Evolutionary conservation across 208 protist species (phyloP), one percentile per base, ranked within the genome.

Genomic region (Spongospora subterranea): DNA sequence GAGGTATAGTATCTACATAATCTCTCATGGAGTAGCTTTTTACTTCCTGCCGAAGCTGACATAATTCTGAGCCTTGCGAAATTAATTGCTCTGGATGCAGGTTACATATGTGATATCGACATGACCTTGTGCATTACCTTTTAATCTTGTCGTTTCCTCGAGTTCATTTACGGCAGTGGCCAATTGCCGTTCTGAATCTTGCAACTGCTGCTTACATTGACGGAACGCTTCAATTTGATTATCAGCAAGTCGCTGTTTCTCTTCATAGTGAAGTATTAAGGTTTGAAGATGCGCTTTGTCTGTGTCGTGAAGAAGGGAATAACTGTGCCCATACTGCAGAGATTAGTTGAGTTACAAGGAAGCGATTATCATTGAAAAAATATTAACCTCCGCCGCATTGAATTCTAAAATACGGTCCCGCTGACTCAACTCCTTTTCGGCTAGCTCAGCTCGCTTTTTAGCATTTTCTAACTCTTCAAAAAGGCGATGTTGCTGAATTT

Each of bases 301-400:
- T 17, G 6, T 6, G 17, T 13, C n/a, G 17, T 82, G 71, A 24
- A 60, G 50, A 24, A 29, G 24, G 50, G 13, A 29, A 60, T 60
- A 60, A 24, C 50, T 60, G 13, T 6, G 24, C 6, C 24, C 50
- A 24, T 60, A 60, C 50, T 60, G 50, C 50, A 60, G 50, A 60
- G 24, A 6, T 60, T 60, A 29, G 24, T 29, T 29, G 50, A 60
- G 13, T 60, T n/a, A n/a, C 13, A 60, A 60, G 24, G 6, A 60
- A 29, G 6, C 50, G 50, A 60, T 29, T 6, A 60, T 60, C 24
- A 29, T 6, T 24, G 50, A 60, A n/a, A n/a, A n/a, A n/a, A n/a
- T n/a, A 60, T 60, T 60, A 20, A 82, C 71, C n/a, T 82, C 71
- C 6, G 71, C 71, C 13, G 71, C 71, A 82, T 43, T 35, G 6